Evolutionary conservation across 306 rosid species (phyloP).

Genomic region (cucumber (Cucumis sativus)): Cucumber_9930_V3 NC_026658.2:2308001-2308500

Average conservation of each 20-base stretch:
- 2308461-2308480: neutral
- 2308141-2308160: neutral
- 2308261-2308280: slow-evolving; percentile 59
- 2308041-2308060: neutral
- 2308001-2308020: neutral
- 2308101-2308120: neutral
- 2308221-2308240: slow-evolving; percentile 31
- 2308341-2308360: neutral
- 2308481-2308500: neutral
- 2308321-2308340: neutral
- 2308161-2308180: neutral
- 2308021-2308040: neutral
- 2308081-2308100: neutral
- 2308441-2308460: slow-evolving; percentile 78
- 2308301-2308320: neutral
- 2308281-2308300: slow-evolving; percentile 56
- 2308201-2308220: slow-evolving; percentile 22
- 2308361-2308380: neutral
- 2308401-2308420: slow-evolving; percentile 36
- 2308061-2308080: neutral
- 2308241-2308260: slow-evolving; percentile 93
- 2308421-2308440: slow-evolving; percentile 81
- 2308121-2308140: neutral
- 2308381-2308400: slow-evolving; percentile 13
- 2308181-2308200: neutral